Conservation (phyloP, 495 filamentous ascomycete genomes). For the Aspergillus nidulans region DNA sequence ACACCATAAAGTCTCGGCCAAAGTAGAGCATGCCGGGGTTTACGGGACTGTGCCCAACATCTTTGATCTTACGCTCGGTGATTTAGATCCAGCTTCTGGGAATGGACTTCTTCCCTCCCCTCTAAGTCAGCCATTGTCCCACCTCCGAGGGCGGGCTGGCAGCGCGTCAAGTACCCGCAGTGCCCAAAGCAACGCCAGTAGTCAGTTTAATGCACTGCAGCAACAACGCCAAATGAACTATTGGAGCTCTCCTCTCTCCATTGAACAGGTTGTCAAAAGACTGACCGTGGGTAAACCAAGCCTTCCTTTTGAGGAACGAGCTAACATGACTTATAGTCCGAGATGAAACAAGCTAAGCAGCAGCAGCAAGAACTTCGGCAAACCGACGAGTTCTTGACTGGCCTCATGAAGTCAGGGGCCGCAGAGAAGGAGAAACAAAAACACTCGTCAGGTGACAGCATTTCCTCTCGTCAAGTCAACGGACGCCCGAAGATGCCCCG, state of each 20-base stretch:
- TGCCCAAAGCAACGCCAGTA: conserved; percentile 50
- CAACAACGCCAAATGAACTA: conserved; percentile 70
- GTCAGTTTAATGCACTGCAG: conserved; percentile 53
- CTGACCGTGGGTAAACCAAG: conserved; percentile 58
- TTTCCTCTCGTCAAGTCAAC: conserved; percentile 36
- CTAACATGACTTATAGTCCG: conserved; percentile 54
- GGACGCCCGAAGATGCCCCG: conserved; percentile 53
- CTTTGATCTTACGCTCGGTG: conserved; percentile 84
- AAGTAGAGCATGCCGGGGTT: conserved; percentile 89
- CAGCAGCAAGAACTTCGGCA: conserved; percentile 79
- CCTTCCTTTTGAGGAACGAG: not conserved
- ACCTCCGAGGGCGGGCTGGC: conserved; percentile 65
- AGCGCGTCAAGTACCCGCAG: conserved; percentile 63
- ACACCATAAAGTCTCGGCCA: conserved; percentile 94
- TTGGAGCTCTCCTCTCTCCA: conserved; percentile 83
- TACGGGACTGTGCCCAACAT: conserved; percentile 62
- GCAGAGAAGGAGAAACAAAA: conserved; percentile 58
- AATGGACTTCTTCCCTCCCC: conserved; percentile 62
- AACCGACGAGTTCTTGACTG: conserved; percentile 74
- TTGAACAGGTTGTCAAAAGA: conserved; percentile 91
- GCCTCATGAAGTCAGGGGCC: conserved; percentile 63
- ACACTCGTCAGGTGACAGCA: conserved; percentile 35
- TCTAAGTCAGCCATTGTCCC: conserved; percentile 50
- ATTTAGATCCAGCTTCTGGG: conserved; percentile 69
- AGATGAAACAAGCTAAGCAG: conserved; percentile 82